Evolutionary conservation across 345 rosid species (phyloP).

Genomic region (Eucalyptus viminalis): DNA sequence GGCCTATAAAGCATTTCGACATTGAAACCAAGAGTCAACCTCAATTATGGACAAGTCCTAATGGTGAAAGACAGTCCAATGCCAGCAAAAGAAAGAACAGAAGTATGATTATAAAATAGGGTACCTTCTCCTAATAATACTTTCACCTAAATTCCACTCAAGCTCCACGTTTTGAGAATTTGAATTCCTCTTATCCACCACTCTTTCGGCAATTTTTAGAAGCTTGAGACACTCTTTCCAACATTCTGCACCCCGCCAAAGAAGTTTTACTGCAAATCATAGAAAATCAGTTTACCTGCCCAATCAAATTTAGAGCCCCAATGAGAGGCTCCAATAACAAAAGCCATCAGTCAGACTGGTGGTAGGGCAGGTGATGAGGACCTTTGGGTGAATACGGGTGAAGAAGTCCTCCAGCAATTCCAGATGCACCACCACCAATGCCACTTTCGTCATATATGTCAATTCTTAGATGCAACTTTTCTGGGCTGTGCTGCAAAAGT

Average conservation of each 20-base stretch:
- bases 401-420: constrained; percentile 88
- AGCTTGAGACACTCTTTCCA: constrained; percentile 75
- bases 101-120: background rate
- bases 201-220: constrained; percentile 50
- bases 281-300: background rate
- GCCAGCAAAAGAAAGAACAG: background rate
- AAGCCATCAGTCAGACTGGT: background rate
- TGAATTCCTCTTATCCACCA: constrained; percentile 16
- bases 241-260: constrained; percentile 84
- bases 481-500: constrained; percentile 39
- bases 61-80: background rate
- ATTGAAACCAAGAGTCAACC: background rate
- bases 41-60: background rate
- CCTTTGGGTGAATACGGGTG: constrained; percentile 97
- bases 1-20: background rate
- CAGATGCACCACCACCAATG: constrained; percentile 92
- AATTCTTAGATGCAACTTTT: constrained; percentile 28
- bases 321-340: background rate
- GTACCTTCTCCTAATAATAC: constrained; percentile 75
- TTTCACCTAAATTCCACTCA: constrained; percentile 4
- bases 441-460: constrained; percentile 89
- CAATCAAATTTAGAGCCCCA: background rate
- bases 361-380: background rate
- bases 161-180: constrained; percentile 4
- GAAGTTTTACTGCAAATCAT: constrained; percentile 45